A percentile compares a stretch with the other conserved stretches of the same genome.
These are phyloP conservation scores for Spirogloea muscicola DNA, from an alignment of 139 green algal species.

Conservation along the genomic window DNA sequence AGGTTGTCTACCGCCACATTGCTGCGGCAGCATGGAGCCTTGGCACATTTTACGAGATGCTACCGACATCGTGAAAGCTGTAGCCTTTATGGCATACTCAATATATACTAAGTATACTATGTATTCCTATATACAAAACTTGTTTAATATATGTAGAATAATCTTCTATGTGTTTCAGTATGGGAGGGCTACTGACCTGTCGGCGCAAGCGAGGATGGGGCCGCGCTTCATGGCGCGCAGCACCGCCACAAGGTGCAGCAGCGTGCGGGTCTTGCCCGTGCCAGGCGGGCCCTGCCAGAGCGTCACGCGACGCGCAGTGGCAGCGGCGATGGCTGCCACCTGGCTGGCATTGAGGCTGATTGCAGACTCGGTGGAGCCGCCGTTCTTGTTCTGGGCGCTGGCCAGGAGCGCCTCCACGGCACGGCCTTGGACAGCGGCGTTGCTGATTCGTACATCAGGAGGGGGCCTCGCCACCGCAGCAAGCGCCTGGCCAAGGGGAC, in stretches of 20 bases:
- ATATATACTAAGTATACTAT: too few species aligned
- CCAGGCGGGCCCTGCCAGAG: conserved; percentile 52
- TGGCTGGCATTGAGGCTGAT: conserved; percentile 47
- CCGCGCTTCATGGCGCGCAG: not conserved
- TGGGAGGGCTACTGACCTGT: conserved; percentile 26
- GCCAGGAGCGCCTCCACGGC: not conserved
- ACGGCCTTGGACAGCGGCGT: conserved; percentile 4
- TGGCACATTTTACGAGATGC: too few species aligned
- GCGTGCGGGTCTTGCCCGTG: conserved; percentile 47
- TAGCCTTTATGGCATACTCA: too few species aligned
- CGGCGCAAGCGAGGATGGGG: conserved; percentile 35
- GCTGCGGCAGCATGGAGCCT: too few species aligned
- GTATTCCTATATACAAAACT: too few species aligned
- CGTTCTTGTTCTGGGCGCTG: not conserved
- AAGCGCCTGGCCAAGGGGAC: not conserved
- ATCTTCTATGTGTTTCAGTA: too few species aligned
- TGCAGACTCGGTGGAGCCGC: not conserved
- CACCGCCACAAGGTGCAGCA: conserved; percentile 31
- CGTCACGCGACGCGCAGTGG: conserved; percentile 38
- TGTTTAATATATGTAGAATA: too few species aligned
- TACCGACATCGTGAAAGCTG: too few species aligned
- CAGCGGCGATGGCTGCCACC: conserved; percentile 31
- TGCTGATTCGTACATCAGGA: too few species aligned
- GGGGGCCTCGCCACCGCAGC: not conserved
- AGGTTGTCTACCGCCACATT: conserved; percentile 82